Base-by-base conservation (phyloP, 2,329 filamentous ascomycete species). In the Microcyclospora tardicrescens region DNA sequence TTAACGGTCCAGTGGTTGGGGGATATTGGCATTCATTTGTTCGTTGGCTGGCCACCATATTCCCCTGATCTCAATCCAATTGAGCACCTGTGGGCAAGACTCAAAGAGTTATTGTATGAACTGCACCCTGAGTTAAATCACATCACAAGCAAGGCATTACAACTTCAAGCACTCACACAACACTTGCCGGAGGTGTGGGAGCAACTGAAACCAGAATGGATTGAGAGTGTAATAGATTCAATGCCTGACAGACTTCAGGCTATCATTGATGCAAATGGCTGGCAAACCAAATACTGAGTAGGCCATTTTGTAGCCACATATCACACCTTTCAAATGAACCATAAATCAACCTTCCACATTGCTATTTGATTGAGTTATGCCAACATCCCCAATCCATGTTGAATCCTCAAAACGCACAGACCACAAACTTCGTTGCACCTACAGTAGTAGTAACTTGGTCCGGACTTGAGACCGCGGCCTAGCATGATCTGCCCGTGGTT, bases 51-150 rank as follows among this genome's bases (percentile, higher is more conserved):
- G 9, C 39, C 39, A 13, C 43, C 34, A 10, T 44, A 48, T 19
- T 46, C 37, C 27, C 45, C 39, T n/a, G 37, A 48, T 36, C 38
- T 46, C 10, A 44, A 48, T 29, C 43, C 39, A 10, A 43, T 48
- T 24, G 40, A 46, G 36, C 33, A 44, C 12, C 39, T 39, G 12
- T 44, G 43, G 12, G 45, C 50, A 9, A 44, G 49, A 30, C 46
- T 59, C 19, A 56, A 54, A 36, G 46, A 32, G 14, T n/a, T n/a
- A 15, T 15, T 32, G 6, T 32, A 32, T 32, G 10, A n/a, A n/a
- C 30, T n/a, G 10, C 10, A 32, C 14, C 10, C 30, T n/a, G 6
- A 32, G 12, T 15, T 32, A 32, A n/a, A n/a, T 32, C 6, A 32
- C 10, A 32, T 32, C 10, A n/a, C 6, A n/a, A 32, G 14, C 14